Evolutionary conservation across 2,329 filamentous ascomycete genomes (phyloP).

Genomic region (Pyrenochaeta sp.): DNA sequence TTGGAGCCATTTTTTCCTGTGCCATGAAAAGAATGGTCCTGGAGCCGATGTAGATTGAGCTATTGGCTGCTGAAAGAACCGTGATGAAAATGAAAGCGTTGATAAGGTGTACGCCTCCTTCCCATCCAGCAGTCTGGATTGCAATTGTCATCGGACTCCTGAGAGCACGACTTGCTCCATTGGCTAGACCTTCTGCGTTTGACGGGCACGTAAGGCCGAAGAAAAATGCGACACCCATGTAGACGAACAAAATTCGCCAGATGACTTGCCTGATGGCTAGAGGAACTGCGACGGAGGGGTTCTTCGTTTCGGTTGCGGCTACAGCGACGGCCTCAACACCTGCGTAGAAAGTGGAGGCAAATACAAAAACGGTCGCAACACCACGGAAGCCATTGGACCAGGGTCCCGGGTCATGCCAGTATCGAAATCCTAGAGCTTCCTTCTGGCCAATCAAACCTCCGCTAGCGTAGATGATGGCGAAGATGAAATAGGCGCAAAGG

Average conservation of each 20-base stretch:
- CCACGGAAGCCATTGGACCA: conserved; percentile 53
- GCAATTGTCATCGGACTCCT: conserved; percentile 60
- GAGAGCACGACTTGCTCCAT: conserved; percentile 68
- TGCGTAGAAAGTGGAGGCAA: conserved; percentile 53
- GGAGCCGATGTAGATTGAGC: conserved; percentile 79
- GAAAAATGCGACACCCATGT: conserved; percentile 54
- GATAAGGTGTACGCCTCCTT: conserved; percentile 77
- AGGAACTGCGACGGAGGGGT: conserved; percentile 57
- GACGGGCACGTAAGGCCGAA: conserved; percentile 74
- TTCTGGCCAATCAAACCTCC: conserved; percentile 43
- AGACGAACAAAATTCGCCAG: conserved; percentile 55
- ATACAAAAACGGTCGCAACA: conserved; percentile 54
- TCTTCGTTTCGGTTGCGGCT: conserved; percentile 49
- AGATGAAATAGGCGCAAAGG: conserved; percentile 51
- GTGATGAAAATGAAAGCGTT: conserved; percentile 72
- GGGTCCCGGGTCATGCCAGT: conserved; percentile 52
- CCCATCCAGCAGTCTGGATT: conserved; percentile 76
- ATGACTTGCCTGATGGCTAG: conserved; percentile 57
- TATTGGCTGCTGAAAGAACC: conserved; percentile 68
- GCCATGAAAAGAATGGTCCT: conserved; percentile 80
- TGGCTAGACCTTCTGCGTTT: conserved; percentile 70
- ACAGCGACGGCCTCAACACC: conserved; percentile 47
- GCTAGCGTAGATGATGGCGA: conserved; percentile 51
- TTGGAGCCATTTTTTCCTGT: conserved; percentile 74
- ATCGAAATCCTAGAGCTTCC: conserved; percentile 44